Evolutionary conservation across 2,329 filamentous ascomycete genomes (phyloP).

Genomic region (Epicoccum sorghinum): DNA sequence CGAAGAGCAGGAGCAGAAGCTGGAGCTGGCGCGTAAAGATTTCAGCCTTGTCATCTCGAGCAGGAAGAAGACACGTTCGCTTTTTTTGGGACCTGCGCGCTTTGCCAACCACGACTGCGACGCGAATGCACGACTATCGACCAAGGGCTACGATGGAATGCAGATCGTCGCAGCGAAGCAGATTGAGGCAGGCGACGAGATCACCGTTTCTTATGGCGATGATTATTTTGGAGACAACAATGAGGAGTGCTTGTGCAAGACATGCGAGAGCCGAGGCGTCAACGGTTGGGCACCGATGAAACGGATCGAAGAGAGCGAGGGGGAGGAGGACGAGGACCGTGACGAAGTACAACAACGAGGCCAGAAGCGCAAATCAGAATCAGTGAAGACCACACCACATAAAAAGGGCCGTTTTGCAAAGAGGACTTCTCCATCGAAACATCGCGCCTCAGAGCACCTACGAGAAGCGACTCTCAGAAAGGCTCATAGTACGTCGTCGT

Average conservation of each 20-base stretch:
- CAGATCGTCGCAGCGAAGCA: conserved; percentile 84
- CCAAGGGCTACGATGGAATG: conserved; percentile 83
- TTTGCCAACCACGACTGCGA: conserved; percentile 98
- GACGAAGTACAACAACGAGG: conserved; percentile 18
- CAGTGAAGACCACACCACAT: conserved; percentile 23
- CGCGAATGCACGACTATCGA: conserved; percentile 87
- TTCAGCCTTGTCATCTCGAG: conserved; percentile 97
- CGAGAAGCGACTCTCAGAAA: conserved; percentile 39
- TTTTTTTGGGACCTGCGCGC: conserved; percentile 93
- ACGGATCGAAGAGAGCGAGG: conserved; percentile 42
- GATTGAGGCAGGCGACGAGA: conserved; percentile 88
- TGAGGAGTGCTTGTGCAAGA: conserved; percentile 89
- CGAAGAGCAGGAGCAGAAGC: conserved; percentile 81
- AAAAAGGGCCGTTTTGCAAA: conserved; percentile 21
- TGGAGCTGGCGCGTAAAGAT: conserved; percentile 83
- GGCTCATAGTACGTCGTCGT: conserved; percentile 39
- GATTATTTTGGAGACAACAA: conserved; percentile 96
- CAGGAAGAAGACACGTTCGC: conserved; percentile 83
- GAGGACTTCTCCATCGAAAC: conserved; percentile 18
- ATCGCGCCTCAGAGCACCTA: conserved; percentile 22
- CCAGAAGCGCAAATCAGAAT: conserved; percentile 38
- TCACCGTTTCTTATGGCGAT: conserved; percentile 94
- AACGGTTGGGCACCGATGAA: conserved; percentile 79
- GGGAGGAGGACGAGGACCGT: conserved; percentile 35
- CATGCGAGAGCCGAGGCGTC: conserved; percentile 74